Base-by-base conservation (phyloP, 306 rosid species). In the Malus domestica region DNA sequence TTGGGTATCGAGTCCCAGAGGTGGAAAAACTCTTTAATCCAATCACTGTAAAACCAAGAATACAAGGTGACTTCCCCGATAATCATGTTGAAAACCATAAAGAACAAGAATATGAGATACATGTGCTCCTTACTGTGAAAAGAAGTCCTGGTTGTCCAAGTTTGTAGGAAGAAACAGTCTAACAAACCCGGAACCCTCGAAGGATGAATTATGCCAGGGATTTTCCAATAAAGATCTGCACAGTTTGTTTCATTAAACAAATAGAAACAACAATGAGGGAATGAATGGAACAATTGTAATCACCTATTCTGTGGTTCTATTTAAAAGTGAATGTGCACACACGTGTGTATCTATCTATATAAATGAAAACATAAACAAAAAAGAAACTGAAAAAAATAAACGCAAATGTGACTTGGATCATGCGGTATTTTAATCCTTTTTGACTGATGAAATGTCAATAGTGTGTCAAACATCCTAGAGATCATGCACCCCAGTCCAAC, bases 121-220 rank as follows among this genome's bases (percentile, higher is more conserved):
- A 60, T 75, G 70, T 67, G 86, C 81, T 83, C 78, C 97, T 88
- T 90, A 96, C 99, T 76, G 89, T 29, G 98, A 74, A 83, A 79
- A 96, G 82, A 96, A 96, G 42, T 88, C 90, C 79, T 84, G 87
- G 83, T 96, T 96, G 70, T 90, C 93, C 86, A 23, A 58, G 83
- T 96, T 96, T 74, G 96, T 96, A 40, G 99, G 99, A 75, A 96
- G 97, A 86, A 96, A 96, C 77, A 96, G 87, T 80, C 99, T 90
- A 45, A 91, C 92, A 80, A 92, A 89, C 68, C 99, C 99, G n/a
- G 99, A 90, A 79, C 99, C 99, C 83, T 96, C 99, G 54, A 96
- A 92, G 78, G 98, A 69, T 70, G 99, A 90, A 88, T 96, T 96
- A 77, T 96, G 99, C 99, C 99, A 96, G 10, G 99, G 99, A 80